A percentile compares a stretch with the other conserved stretches of the same genome.
These are phyloP conservation scores for Talaromyces marneffei DNA, from an alignment of 2,329 filamentous ascomycete genomes.

Conservation along the genomic window DNA sequence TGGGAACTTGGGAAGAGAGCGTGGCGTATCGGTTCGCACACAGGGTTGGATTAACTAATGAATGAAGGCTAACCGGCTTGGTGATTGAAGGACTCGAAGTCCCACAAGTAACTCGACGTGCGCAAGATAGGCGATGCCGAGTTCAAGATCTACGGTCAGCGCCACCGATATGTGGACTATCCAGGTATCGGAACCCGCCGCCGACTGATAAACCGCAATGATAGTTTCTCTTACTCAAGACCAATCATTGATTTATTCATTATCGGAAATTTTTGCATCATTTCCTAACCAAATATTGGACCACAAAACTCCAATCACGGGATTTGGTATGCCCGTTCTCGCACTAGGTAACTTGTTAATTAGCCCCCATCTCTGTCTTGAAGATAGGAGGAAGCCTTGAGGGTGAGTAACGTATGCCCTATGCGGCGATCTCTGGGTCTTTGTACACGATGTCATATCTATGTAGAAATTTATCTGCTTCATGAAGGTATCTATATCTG, in stretches of 20 bases:
- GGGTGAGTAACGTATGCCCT: not conserved
- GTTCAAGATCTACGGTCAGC: not conserved
- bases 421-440: not conserved
- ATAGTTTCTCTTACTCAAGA: not conserved
- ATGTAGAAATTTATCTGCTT: not conserved
- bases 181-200: constrained; percentile 1
- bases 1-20: not conserved
- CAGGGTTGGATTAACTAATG: constrained; percentile 23
- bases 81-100: constrained; percentile 33
- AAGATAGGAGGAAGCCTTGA: not conserved
- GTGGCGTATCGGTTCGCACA: constrained; percentile 13
- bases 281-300: not conserved
- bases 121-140: constrained; percentile 34
- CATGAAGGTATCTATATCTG: not conserved
- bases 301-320: not conserved
- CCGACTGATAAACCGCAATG: not conserved
- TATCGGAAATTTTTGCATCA: not conserved
- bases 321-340: not conserved
- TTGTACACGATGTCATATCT: not conserved
- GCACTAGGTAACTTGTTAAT: not conserved
- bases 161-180: not conserved
- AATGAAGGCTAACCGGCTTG: constrained; percentile 38
- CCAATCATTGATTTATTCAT: not conserved
- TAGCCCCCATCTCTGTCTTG: too few relatives aligned
- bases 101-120: constrained; percentile 41